Evolutionary conservation across 1,284 basidiomycete genomes (phyloP).

Genomic region (Ganoderma resinaceum): DNA sequence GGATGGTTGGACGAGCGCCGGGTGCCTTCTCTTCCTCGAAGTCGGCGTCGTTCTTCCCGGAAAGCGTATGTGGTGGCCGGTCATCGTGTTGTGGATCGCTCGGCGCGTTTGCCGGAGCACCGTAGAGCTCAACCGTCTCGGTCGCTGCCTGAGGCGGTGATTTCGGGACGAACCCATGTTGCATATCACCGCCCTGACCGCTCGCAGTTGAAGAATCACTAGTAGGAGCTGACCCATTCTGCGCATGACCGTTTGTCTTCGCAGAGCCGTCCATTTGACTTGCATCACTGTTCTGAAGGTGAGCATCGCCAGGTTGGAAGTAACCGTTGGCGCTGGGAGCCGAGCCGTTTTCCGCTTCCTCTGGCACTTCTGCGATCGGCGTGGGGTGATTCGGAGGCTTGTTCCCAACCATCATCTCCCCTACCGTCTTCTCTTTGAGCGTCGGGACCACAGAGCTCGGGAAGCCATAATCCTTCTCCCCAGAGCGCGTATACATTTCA

Average conservation of each 20-base stretch:
- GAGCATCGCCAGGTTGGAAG: neutral
- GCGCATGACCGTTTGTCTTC: neutral
- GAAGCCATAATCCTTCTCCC: constrained; percentile 62
- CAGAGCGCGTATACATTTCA: constrained; percentile 59
- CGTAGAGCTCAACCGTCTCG: constrained; percentile 52
- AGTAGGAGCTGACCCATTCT: neutral
- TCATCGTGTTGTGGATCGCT: constrained; percentile 51
- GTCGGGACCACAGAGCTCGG: constrained; percentile 73
- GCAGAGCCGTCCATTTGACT: constrained; percentile 14
- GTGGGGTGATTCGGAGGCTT: constrained; percentile 36
- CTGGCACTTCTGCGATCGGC: constrained; percentile 39
- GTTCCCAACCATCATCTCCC: constrained; percentile 50
- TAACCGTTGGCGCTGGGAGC: neutral
- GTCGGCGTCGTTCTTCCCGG: constrained; percentile 52
- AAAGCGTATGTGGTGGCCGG: constrained; percentile 51
- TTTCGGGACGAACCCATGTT: constrained; percentile 28
- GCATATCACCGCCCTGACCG: constrained; percentile 12
- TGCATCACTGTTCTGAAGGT: neutral
- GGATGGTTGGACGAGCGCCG: constrained; percentile 55
- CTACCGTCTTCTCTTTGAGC: constrained; percentile 72
- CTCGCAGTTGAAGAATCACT: neutral
- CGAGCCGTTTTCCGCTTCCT: constrained; percentile 3
- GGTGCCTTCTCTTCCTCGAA: constrained; percentile 61
- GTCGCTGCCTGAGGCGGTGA: constrained; percentile 45
- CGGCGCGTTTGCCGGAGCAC: constrained; percentile 63